Base-by-base conservation (phyloP, 257 asterid genomes). In the Osmanthus fragrans region DNA sequence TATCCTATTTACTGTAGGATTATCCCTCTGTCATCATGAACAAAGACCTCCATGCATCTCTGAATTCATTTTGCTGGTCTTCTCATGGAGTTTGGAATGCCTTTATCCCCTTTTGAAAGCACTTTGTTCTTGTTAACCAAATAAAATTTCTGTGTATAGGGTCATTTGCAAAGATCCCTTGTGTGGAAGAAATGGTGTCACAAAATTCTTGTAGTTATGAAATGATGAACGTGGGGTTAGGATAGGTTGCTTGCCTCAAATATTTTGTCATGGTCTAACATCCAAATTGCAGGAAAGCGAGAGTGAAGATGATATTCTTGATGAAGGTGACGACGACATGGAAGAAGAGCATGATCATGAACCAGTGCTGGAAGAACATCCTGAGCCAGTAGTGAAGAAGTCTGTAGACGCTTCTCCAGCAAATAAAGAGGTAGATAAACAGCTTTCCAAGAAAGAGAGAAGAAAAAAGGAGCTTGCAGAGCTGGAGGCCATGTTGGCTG, bases 381-480 rank as follows among this genome's bases (percentile, higher is more conserved):
- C 86, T 21, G 89, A 85, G 83, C 85, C 90, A 2, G 74, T 71
- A 33, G 81, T 63, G 67, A 79, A 82, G 81, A 82, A 78, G 85
- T 88, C 88, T 79, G 86, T 81, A 29, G 92, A 87, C 73, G 84
- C 75, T 80, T 80, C 87, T 23, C 86, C 80, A 32, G 93, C 89
- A 70, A 92, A 90, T 33, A 96, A 90, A 80, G 97, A 89, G 86
- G 36, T 97, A 49, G 97, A 92, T 77, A 90, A 90, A 77, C 99
- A 96, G 84, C 89, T 96, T 56, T 93, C 98, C 7, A 96, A 96
- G 94, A 96, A 93, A 87, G 97, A 92, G 86, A 83, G 90, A 79
- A 90, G 89, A 92, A 96, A 93, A 81, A 93, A 96, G 89, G 99
- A 96, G 87, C 95, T 96, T 65, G 99, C 92, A 34, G 99, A 92